Base-by-base conservation (phyloP, 192 early-diverging fungal species). In the Haplosporangium gracile region DNA sequence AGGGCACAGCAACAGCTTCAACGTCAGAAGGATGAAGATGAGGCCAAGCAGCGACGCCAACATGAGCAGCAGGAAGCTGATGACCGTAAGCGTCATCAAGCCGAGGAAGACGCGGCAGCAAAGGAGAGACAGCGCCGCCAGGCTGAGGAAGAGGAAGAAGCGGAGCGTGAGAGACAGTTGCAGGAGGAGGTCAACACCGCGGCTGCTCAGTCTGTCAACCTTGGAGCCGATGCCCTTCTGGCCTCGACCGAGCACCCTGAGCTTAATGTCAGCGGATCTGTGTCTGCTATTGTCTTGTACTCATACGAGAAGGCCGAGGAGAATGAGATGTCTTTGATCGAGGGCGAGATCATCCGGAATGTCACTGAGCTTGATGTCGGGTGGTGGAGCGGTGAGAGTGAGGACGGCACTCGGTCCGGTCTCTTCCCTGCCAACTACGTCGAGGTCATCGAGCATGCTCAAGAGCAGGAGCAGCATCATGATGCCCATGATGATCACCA, bases 321-420 rank as follows among this genome's bases (percentile, higher is more conserved):
- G 9, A 97, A 98, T 82, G 98, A 99, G 91, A 95, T 99, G 74
- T 74, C 90, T 2, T 91, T 99, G 76, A 80, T 82, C 0, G 97
- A 99, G 80, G 96, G 95, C 24, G 97, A 98, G 65, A 88, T 94
- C 18, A 94, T 99, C 68, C 90, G 82, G 22, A 91, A 93, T 34
- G 94, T 99, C 55, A 93, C 95, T 24, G 92, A 96, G 89, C 68
- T 97, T 65, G 96, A 97, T 86, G 95, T 96, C 49, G 97, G 96
- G 51, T 99, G 98, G 98, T 98, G 97, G 98, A 92, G 93, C 55
- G 98, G 97, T 72, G 90, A 91, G 39, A 95, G 93, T 74, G 89
- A 95, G 73, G 93, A 95, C 82, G 96, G 96, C 16, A 81, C 89
- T 32, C 89, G 93, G 15, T 90, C 90, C 49, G 97, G 97, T 39